phyloP scores from a whole-genome alignment of 2,329 filamentous ascomycete genomes.

The Diaporthe aspalathi region DNA sequence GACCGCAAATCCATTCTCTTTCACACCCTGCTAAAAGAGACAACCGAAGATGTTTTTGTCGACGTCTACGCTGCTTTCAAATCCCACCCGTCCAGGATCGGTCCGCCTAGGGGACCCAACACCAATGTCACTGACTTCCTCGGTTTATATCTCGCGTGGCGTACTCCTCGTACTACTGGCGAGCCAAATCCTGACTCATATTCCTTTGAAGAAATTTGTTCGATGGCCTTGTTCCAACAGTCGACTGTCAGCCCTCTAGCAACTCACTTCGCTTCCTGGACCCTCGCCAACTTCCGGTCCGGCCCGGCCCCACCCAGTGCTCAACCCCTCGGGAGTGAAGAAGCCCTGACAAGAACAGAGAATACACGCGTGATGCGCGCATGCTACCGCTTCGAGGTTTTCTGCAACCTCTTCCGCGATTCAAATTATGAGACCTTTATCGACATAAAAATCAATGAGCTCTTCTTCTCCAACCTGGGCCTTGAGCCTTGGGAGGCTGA shows the following conservation, averaged over 20 bases:
- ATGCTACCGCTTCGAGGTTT: slow-evolving; percentile 36
- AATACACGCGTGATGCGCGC: slow-evolving; percentile 25
- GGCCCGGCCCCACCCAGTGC: background rate
- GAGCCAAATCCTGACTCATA: background rate
- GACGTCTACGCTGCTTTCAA: slow-evolving; percentile 2
- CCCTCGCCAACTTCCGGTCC: background rate
- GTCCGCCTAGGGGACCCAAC: background rate
- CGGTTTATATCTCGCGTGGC: background rate
- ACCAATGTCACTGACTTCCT: slow-evolving; percentile 1
- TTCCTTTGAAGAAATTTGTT: background rate
- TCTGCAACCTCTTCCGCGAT: slow-evolving; percentile 18
- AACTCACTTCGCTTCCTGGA: background rate
- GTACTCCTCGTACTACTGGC: background rate
- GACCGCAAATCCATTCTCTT: background rate
- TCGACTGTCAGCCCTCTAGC: background rate
- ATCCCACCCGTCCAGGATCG: background rate
- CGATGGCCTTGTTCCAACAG: background rate
- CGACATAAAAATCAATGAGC: background rate
- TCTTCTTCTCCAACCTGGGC: slow-evolving; percentile 22
- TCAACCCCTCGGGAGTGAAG: background rate
- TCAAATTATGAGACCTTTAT: background rate
- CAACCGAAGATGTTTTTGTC: background rate
- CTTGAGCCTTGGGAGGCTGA: slow-evolving; percentile 39
- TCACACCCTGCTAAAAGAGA: background rate
- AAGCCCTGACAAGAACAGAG: slow-evolving; percentile 13